Evolutionary conservation across 768 basidiomycete species (phyloP).

Genomic region (Agaricus blazei): DNA sequence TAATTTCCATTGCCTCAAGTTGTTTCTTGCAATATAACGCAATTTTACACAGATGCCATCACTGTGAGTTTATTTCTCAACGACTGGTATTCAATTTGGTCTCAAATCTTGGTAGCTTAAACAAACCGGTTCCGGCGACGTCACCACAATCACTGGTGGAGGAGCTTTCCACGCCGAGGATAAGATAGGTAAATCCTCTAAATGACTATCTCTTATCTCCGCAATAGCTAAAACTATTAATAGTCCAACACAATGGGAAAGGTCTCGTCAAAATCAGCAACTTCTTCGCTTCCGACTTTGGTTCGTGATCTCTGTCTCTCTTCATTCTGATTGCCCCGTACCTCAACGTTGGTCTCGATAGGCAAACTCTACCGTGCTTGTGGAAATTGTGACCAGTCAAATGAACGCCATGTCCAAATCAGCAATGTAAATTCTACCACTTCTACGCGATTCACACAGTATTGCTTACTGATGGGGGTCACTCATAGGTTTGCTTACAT

Average conservation of each 20-base stretch:
- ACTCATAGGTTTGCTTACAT: constrained; percentile 17
- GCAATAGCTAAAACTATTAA: neutral
- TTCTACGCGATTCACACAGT: neutral
- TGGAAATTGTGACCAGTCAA: constrained; percentile 19
- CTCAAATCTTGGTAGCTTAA: constrained; percentile 15
- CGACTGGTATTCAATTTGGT: neutral
- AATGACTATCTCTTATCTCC: neutral
- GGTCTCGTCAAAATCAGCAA: constrained; percentile 20
- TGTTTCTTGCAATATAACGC: too few relatives aligned
- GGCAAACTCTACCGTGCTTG: constrained; percentile 25
- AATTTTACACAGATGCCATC: neutral
- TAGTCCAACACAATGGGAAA: constrained; percentile 25
- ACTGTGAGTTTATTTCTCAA: neutral
- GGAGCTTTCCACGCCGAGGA: constrained; percentile 22
- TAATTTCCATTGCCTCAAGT: constrained; percentile 1
- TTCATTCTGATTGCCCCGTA: neutral
- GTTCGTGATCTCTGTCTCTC: constrained; percentile 6
- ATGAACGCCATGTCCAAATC: constrained; percentile 20
- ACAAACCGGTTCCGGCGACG: constrained; percentile 23
- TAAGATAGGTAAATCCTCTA: constrained; percentile 18
- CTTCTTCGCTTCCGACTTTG: constrained; percentile 23
- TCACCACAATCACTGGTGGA: constrained; percentile 22
- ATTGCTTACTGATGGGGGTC: too few relatives aligned
- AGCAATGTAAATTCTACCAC: constrained; percentile 16
- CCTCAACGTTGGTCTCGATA: neutral